Conservation (phyloP, 768 basidiomycete species). For the Collybia sordida region DNA sequence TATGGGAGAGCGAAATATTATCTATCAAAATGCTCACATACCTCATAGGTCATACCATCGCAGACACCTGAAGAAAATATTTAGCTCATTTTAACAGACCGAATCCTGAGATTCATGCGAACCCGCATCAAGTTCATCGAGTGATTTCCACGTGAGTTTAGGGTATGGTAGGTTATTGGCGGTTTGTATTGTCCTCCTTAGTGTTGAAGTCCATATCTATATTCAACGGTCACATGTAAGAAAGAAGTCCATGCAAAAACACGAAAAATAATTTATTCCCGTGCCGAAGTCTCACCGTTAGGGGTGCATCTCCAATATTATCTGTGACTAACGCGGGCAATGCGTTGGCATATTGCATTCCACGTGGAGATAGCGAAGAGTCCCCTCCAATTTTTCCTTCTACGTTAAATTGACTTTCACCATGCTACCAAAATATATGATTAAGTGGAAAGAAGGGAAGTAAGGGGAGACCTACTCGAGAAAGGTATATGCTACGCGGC, state of each 20-base stretch:
- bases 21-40: conserved; percentile 11
- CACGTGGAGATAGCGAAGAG: conserved; percentile 79
- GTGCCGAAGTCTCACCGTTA: conserved; percentile 56
- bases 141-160: conserved; percentile 97
- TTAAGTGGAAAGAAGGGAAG: conserved; percentile 3
- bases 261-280: conserved; percentile 14
- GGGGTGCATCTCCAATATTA: conserved; percentile 83
- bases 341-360: conserved; percentile 81
- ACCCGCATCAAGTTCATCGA: conserved; percentile 96
- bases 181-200: conserved; percentile 91
- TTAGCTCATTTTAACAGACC: background rate
- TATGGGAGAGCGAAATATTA: too few relatives aligned
- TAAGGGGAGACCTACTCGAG: conserved; percentile 59
- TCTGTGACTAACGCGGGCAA: conserved; percentile 86
- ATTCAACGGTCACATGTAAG: background rate
- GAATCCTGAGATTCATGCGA: background rate
- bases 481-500: conserved; percentile 94
- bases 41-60: conserved; percentile 98
- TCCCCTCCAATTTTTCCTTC: conserved; percentile 99
- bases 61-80: conserved; percentile 67
- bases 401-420: conserved; percentile 96
- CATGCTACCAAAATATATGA: conserved; percentile 61
- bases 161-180: conserved; percentile 78
- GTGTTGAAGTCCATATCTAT: conserved; percentile 98
- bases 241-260: background rate